Conservation (phyloP, 495 filamentous ascomycete species). For the Echria macrotheca region DNA sequence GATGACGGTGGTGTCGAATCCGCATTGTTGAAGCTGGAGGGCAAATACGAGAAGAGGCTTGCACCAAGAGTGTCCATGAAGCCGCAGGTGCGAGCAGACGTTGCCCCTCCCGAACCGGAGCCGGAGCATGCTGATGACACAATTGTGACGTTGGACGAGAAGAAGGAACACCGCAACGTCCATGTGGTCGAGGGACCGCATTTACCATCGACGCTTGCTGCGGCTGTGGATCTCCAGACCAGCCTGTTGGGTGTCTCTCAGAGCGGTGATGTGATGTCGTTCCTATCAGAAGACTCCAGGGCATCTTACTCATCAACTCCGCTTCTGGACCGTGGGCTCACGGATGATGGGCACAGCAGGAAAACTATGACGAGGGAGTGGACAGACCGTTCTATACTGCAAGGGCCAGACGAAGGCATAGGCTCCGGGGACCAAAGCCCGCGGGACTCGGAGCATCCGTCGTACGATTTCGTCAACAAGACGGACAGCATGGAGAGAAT, state of each 20-base stretch:
- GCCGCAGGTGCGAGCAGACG: conserved; percentile 18
- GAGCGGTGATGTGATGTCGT: conserved; percentile 35
- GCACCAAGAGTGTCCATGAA: conserved; percentile 36
- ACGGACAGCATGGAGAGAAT: conserved; percentile 40
- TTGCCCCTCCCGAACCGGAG: conserved; percentile 12
- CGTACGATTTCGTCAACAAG: conserved; percentile 46
- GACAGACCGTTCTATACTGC: conserved; percentile 42
- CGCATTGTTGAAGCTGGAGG: conserved; percentile 87
- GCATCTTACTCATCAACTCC: conserved; percentile 73
- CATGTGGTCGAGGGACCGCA: conserved; percentile 35
- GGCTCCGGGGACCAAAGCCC: conserved; percentile 27
- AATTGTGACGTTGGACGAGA: conserved; percentile 32
- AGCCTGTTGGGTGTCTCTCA: conserved; percentile 21
- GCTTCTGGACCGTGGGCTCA: conserved; percentile 66
- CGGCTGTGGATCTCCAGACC: conserved; percentile 13
- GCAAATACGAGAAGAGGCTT: conserved; percentile 61
- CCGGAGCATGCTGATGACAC: conserved; percentile 15
- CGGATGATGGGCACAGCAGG: conserved; percentile 47
- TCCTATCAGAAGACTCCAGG: conserved; percentile 43
- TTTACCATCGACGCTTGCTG: conserved; percentile 20
- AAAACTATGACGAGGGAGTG: conserved; percentile 34
- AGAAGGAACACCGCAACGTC: conserved; percentile 41
- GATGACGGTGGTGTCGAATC: conserved; percentile 93
- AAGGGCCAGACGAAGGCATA: conserved; percentile 27
- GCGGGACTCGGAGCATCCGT: conserved; percentile 32